Base-by-base conservation (phyloP, 305 asterid genomes). In the Rubia peregrina region DNA sequence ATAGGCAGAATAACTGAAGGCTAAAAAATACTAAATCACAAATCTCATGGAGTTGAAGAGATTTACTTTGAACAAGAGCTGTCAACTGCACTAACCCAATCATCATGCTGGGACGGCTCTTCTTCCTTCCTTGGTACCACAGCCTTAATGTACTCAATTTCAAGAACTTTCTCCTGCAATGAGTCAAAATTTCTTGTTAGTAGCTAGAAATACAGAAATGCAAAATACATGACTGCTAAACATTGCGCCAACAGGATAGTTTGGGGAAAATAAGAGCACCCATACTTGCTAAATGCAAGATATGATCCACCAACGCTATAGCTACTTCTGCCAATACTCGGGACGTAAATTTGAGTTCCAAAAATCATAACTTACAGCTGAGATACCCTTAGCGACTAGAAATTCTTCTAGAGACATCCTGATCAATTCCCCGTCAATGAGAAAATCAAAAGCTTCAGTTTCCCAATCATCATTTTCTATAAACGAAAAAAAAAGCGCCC, bases 21-120 rank as follows among this genome's bases (percentile, higher is more conserved):
- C 69, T 19, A 26, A 16, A 69, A 33, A 16, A 48, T 48, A 14
- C 2, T 21, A 17, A 21, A 4, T 48, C 44, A 36, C 71, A 13
- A 33, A 26, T 38, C 36, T 14, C n/a, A 17, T 6, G 16, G 8
- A 19, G 42, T 36, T 38, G 59, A 36, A 48, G 48, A 43, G 14
- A 38, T 86, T 79, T 80, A 94, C 99, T 95, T 74, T 14, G 85
- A 79, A 70, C 74, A 77, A 70, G 99, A 94, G 77, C 96, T 93
- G 76, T 94, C 97, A 77, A 94, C 87, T 46, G 97, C 88, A 75
- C 99, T 94, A 75, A 91, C 96, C 99, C 97, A 91, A 77, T 94
- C 99, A 70, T 85, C 93, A 70, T 94, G 97, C 70, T 84, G 74
- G 60, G 91, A 88, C 73, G 96, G 91, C 65, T 87, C 89, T 65